A percentile compares a stretch with the other conserved stretches of the same genome.
These are phyloP conservation scores for Fusarium euwallaceae DNA, from an alignment of 2,329 filamentous ascomycete species.

Conservation along the genomic window DNA sequence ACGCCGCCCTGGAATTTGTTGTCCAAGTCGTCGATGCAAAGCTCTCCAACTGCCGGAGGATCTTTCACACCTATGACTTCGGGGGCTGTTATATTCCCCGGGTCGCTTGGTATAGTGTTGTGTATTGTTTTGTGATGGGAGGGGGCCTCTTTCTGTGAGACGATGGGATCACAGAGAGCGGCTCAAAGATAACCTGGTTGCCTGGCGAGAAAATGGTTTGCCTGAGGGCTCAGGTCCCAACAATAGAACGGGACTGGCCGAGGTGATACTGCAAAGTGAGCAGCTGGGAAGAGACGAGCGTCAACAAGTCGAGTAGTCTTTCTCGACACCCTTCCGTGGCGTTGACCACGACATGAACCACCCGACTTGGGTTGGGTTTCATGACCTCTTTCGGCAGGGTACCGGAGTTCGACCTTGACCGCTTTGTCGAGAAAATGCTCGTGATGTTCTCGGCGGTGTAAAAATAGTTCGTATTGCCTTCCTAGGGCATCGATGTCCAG, in stretches of 20 bases:
- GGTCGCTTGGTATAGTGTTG: too few relatives aligned
- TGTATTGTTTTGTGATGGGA: too few relatives aligned
- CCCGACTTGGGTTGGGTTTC: too few relatives aligned
- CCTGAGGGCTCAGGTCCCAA: too few relatives aligned
- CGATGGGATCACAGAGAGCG: too few relatives aligned
- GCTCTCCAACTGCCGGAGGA: too few relatives aligned
- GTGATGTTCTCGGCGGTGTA: background rate
- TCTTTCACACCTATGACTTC: too few relatives aligned
- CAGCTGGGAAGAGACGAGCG: background rate
- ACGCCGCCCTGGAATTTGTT: background rate
- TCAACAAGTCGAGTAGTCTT: background rate
- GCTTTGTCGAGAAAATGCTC: background rate
- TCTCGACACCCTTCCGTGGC: background rate
- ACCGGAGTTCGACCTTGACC: background rate
- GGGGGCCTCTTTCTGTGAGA: too few relatives aligned
- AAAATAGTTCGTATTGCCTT: background rate
- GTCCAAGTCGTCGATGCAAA: background rate
- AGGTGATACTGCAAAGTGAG: background rate
- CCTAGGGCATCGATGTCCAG: background rate
- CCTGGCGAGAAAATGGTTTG: too few relatives aligned
- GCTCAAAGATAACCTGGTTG: too few relatives aligned
- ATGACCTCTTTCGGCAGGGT: background rate
- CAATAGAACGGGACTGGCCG: background rate
- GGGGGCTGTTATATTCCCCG: too few relatives aligned
- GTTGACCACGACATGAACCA: background rate